phyloP scores from a whole-genome alignment of 1,139 yeast genomes.

The Pichia sp. region DNA sequence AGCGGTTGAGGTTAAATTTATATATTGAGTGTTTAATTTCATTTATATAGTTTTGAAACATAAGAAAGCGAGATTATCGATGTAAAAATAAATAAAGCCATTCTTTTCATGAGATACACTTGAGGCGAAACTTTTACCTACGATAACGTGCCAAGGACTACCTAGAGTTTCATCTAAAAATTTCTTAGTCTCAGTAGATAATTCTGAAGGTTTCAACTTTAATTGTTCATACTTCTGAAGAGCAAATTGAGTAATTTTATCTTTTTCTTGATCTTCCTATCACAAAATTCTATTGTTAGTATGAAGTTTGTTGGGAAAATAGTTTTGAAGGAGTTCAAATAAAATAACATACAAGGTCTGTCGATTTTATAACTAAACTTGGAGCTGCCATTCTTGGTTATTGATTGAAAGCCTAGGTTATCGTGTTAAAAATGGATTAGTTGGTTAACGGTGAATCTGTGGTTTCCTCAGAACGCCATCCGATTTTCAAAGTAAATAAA shows the following conservation, averaged over 20 bases:
- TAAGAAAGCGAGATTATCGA: slow-evolving; percentile 73
- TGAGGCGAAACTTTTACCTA: slow-evolving; percentile 88
- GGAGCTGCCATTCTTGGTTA: slow-evolving; percentile 1
- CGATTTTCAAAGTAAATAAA: too few species aligned
- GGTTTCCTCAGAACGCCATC: too few species aligned
- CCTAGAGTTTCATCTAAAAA: slow-evolving; percentile 64
- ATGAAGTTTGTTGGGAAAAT: too few species aligned
- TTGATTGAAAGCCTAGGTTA: too few species aligned
- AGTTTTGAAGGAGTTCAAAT: neutral
- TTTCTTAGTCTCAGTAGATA: slow-evolving; percentile 76
- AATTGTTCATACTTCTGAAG: slow-evolving; percentile 41
- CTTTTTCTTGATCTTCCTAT: slow-evolving; percentile 50
- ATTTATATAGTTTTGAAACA: slow-evolving; percentile 64
- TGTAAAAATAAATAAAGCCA: slow-evolving; percentile 74
- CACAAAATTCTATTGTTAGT: neutral
- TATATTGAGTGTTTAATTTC: too few species aligned
- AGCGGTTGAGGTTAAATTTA: too few species aligned
- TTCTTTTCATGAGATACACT: slow-evolving; percentile 86
- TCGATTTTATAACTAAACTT: slow-evolving; percentile 1
- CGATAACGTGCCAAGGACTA: slow-evolving; percentile 91
- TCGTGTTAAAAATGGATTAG: too few species aligned
- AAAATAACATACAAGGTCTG: slow-evolving; percentile 7
- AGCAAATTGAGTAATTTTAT: slow-evolving; percentile 52
- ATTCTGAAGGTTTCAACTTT: slow-evolving; percentile 55
- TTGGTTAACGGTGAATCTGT: too few species aligned